Conservation (phyloP, 2,329 filamentous ascomycete species). For the Chaetomium sp. region DNA sequence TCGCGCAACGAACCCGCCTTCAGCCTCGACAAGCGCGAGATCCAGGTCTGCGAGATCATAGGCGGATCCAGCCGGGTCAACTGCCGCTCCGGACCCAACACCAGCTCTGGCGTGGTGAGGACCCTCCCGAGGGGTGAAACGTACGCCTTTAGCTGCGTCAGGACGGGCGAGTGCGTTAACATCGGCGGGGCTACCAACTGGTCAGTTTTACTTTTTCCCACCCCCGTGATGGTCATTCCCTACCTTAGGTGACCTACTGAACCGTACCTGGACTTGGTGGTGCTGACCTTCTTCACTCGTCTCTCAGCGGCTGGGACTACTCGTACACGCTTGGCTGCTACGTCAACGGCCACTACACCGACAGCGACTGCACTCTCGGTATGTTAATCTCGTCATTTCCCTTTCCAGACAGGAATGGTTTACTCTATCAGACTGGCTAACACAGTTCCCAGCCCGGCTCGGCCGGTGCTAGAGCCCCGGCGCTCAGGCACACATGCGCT, state of each 20-base stretch:
- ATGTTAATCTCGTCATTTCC: neutral
- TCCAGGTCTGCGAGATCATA: neutral
- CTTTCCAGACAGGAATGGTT: no score
- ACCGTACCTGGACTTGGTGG: no score
- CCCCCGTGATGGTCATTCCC: no score
- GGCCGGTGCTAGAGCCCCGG: no score
- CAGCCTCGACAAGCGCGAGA: neutral
- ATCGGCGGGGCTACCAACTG: conserved; percentile 6
- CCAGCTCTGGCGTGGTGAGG: neutral
- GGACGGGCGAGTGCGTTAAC: conserved; percentile 7
- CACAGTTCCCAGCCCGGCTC: no score
- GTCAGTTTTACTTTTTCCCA: no score
- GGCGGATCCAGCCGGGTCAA: neutral
- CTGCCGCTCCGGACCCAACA: conserved; percentile 10
- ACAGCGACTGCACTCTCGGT: conserved; percentile 3
- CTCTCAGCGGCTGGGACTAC: conserved; percentile 10
- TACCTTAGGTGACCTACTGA: no score
- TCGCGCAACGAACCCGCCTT: no score
- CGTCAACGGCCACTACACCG: conserved; percentile 16
- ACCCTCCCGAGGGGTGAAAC: neutral
- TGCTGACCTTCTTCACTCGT: no score
- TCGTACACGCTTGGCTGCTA: neutral
- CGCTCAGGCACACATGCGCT: no score
- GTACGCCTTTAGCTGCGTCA: neutral
- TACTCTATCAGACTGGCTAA: no score